Evolutionary conservation across 257 asterid species (phyloP).

Genomic region (Nyctanthes arbortristis): DNA sequence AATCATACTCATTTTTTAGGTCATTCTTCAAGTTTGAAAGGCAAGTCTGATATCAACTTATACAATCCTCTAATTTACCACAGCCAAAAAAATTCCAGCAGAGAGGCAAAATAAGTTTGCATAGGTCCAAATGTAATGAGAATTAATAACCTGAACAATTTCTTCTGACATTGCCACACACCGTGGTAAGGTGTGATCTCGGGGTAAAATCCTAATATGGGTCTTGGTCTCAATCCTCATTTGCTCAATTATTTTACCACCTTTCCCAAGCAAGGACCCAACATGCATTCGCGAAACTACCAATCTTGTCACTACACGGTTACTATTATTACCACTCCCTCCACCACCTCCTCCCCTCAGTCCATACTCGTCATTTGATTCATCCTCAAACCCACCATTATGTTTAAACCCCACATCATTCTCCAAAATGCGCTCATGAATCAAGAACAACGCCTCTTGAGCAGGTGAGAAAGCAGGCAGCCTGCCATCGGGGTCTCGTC

Average conservation of each 20-base stretch:
- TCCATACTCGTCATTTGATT: slow-evolving; percentile 44
- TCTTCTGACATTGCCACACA: slow-evolving; percentile 91
- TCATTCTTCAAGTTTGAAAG: no score
- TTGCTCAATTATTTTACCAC: slow-evolving; percentile 96
- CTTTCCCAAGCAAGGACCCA: slow-evolving; percentile 90
- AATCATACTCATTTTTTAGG: no score
- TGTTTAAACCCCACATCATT: slow-evolving; percentile 51
- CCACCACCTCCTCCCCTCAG: slow-evolving; percentile 33
- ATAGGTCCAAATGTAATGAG: no score
- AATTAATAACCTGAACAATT: slow-evolving; percentile 86
- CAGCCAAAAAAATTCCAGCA: no score
- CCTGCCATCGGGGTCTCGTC: slow-evolving; percentile 81
- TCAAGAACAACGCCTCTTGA: slow-evolving; percentile 83
- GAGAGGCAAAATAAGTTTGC: no score
- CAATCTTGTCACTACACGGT: slow-evolving; percentile 72
- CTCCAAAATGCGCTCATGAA: slow-evolving; percentile 88
- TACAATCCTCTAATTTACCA: no score
- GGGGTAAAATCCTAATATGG: slow-evolving; percentile 85
- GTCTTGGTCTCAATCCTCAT: slow-evolving; percentile 91
- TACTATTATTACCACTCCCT: slow-evolving; percentile 32
- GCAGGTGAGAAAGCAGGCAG: slow-evolving; percentile 76
- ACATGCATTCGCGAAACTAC: slow-evolving; percentile 88
- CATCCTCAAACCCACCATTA: slow-evolving; percentile 46
- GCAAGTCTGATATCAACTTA: no score
- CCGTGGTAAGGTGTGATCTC: slow-evolving; percentile 78